A percentile compares a stretch with the other conserved stretches of the same genome.
Conservation (phyloP, 257 asterid species). For the Orobanche coerulescens region DNA sequence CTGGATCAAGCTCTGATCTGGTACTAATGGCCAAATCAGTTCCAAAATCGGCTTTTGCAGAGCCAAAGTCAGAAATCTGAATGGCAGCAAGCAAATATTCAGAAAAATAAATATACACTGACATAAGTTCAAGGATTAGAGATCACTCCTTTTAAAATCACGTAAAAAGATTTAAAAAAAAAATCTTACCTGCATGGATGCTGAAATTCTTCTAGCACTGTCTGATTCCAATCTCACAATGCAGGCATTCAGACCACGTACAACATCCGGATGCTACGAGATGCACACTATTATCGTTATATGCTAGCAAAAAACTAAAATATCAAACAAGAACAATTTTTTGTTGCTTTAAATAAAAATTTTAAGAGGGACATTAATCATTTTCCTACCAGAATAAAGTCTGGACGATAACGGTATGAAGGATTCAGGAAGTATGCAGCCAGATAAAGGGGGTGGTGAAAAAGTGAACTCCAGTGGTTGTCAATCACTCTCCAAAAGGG, state of each 20-base stretch:
- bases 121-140: too few species aligned
- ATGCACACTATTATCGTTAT: slow-evolving; percentile 16
- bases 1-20: slow-evolving; percentile 90
- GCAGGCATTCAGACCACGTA: slow-evolving; percentile 88
- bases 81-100: slow-evolving; percentile 11
- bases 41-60: slow-evolving; percentile 95
- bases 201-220: slow-evolving; percentile 72
- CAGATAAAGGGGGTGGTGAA: slow-evolving; percentile 81
- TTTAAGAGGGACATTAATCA: slow-evolving; percentile 15
- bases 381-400: slow-evolving; percentile 66
- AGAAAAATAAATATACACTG: too few species aligned
- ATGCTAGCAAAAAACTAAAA: slow-evolving; percentile 4
- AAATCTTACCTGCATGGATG: slow-evolving; percentile 75
- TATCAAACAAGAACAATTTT: neutral
- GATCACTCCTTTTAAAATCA: too few species aligned
- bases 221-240: slow-evolving; percentile 75
- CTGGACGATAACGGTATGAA: slow-evolving; percentile 71
- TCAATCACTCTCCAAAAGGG: slow-evolving; percentile 73
- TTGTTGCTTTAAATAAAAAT: neutral
- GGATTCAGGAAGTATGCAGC: slow-evolving; percentile 88
- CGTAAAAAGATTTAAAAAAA: slow-evolving; percentile 3
- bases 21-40: slow-evolving; percentile 90
- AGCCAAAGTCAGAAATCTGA: slow-evolving; percentile 77
- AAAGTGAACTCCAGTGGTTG: slow-evolving; percentile 54
- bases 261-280: slow-evolving; percentile 78